Conservation (phyloP, 2,329 filamentous ascomycete species). For the Ilyonectria mors-panacis region DNA sequence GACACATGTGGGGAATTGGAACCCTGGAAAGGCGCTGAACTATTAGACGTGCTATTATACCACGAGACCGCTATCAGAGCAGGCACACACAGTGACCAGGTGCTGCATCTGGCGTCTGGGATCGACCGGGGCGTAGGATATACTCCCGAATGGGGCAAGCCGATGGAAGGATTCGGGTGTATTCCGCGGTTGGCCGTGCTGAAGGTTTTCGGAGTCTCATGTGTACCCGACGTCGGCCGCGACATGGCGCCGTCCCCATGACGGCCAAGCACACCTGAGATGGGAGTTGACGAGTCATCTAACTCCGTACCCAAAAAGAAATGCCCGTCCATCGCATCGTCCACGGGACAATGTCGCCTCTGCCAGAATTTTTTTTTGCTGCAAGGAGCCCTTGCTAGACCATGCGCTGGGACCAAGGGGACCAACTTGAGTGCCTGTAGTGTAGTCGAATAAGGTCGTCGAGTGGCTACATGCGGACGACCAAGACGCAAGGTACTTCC, state of each 20-base stretch:
- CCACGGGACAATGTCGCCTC: slow-evolving; percentile 11
- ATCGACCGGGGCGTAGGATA: slow-evolving; percentile 24
- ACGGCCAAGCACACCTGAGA: slow-evolving; percentile 13
- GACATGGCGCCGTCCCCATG: slow-evolving; percentile 12
- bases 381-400: slow-evolving; percentile 32
- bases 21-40: slow-evolving; percentile 12
- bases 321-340: slow-evolving; percentile 9
- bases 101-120: slow-evolving; percentile 21
- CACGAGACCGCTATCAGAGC: slow-evolving; percentile 3
- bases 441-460: slow-evolving; percentile 1
- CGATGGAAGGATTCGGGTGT: slow-evolving; percentile 30
- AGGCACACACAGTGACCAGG: not conserved
- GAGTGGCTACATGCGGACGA: slow-evolving; percentile 18
- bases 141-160: slow-evolving; percentile 38
- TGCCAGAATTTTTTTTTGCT: slow-evolving; percentile 23
- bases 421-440: not conserved
- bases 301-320: slow-evolving; percentile 14
- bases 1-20: slow-evolving; percentile 19
- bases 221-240: slow-evolving; percentile 23
- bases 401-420: slow-evolving; percentile 24
- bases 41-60: slow-evolving; percentile 3
- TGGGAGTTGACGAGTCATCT: slow-evolving; percentile 24
- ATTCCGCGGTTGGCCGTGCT: slow-evolving; percentile 29
- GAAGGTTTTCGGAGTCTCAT: slow-evolving; percentile 26
- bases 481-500: slow-evolving; percentile 27